A percentile compares a stretch with the other conserved stretches of the same genome.
These are phyloP conservation scores for Hirschfeldia incana DNA, from an alignment of 345 rosid genomes.

Conservation along the genomic window DNA sequence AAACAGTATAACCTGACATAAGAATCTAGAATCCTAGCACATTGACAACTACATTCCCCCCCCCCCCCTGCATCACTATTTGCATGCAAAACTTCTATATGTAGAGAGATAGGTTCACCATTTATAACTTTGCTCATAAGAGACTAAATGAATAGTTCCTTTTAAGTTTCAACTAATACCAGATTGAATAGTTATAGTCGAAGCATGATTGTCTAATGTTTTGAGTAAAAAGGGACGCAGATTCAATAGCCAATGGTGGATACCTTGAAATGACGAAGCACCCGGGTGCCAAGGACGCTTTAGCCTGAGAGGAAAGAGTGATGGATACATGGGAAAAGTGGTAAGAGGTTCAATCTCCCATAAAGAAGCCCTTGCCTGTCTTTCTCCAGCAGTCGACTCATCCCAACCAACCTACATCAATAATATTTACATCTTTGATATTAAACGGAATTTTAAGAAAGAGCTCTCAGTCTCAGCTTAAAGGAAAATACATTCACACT, in stretches of 20 bases:
- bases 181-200: neutral
- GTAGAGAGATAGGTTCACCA: neutral
- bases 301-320: conserved; percentile 65
- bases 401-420: conserved; percentile 74
- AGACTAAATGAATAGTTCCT: neutral
- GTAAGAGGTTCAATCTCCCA: conserved; percentile 81
- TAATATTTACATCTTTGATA: neutral
- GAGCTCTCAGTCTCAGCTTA: neutral
- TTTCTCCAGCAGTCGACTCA: conserved; percentile 72
- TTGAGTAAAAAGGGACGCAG: neutral
- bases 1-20: neutral
- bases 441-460: neutral
- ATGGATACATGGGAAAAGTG: conserved; percentile 78
- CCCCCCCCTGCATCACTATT: no score
- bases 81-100: neutral
- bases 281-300: conserved; percentile 73
- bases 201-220: neutral
- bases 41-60: no score
- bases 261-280: conserved; percentile 56
- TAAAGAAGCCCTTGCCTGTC: conserved; percentile 71
- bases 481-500: neutral
- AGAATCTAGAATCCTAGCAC: neutral
- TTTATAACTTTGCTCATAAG: neutral
- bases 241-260: neutral
- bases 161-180: neutral